A percentile compares a stretch with the other conserved stretches of the same genome.
phyloP scores from a whole-genome alignment of 2,329 filamentous ascomycete genomes.

The Clonostachys rosea region DNA sequence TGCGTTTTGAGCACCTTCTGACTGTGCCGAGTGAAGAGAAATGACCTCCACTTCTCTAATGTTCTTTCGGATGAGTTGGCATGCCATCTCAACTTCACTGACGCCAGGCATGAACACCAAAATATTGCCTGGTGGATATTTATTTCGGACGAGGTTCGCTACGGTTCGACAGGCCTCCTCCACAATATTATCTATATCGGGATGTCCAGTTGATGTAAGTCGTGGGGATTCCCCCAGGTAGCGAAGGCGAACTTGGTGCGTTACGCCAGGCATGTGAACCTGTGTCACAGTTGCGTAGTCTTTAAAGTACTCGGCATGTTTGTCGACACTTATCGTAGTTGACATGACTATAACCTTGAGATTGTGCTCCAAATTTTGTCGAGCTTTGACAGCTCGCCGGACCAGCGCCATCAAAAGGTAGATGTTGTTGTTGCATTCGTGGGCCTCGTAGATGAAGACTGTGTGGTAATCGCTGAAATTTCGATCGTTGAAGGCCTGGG shows the following conservation, averaged over 20 bases:
- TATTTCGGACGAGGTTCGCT: constrained; percentile 1
- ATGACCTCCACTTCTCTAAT: constrained; percentile 3
- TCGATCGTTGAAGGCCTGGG: background rate
- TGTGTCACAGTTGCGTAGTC: background rate
- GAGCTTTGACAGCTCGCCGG: constrained; percentile 73
- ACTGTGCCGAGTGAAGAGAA: constrained; percentile 2
- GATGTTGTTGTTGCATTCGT: constrained; percentile 79
- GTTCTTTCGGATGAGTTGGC: background rate
- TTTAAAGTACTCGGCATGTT: constrained; percentile 46
- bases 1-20: background rate
- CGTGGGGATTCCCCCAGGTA: no score
- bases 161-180: background rate
- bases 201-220: no score
- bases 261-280: no score
- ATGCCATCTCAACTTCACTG: constrained; percentile 1
- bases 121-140: constrained; percentile 2
- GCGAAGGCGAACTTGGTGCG: no score
- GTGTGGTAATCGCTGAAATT: constrained; percentile 38
- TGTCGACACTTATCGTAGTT: constrained; percentile 82
- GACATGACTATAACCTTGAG: constrained; percentile 69
- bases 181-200: no score
- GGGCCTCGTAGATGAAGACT: constrained; percentile 91
- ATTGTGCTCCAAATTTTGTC: constrained; percentile 64
- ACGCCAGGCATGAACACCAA: constrained; percentile 6
- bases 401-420: constrained; percentile 81